Conservation (phyloP, 768 basidiomycete species). For the Obba rivulosa region DNA sequence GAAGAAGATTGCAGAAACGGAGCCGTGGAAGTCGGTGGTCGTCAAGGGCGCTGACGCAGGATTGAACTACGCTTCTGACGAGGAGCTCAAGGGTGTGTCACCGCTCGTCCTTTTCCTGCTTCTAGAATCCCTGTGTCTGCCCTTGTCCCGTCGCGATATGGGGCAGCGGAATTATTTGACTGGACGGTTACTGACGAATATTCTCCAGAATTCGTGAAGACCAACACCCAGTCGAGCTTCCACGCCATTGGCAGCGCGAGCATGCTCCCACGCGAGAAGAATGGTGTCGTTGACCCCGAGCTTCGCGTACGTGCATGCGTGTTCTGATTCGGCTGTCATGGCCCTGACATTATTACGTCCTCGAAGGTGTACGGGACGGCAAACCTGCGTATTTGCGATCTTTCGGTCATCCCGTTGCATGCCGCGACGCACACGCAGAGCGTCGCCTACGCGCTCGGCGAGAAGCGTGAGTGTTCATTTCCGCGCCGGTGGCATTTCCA, state of each 20-base stretch:
- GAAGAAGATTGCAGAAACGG: slow-evolving; percentile 11
- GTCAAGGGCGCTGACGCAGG: slow-evolving; percentile 2
- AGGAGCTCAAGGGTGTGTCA: not conserved
- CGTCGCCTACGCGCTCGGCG: not conserved
- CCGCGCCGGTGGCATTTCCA: no score
- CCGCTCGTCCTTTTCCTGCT: not conserved
- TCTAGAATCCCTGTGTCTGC: not conserved
- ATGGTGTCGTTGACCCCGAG: slow-evolving; percentile 34
- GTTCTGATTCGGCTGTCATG: no score
- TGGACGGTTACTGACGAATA: not conserved
- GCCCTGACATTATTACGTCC: no score
- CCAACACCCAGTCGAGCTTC: not conserved
- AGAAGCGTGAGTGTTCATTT: not conserved
- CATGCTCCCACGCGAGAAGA: slow-evolving; percentile 33
- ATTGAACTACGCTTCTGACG: not conserved
- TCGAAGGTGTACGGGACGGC: slow-evolving; percentile 11
- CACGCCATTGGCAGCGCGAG: slow-evolving; percentile 32
- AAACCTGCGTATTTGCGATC: slow-evolving; percentile 12
- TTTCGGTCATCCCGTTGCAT: slow-evolving; percentile 6
- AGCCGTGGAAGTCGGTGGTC: slow-evolving; percentile 8
- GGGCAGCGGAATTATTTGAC: not conserved
- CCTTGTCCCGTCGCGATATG: not conserved
- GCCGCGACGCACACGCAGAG: slow-evolving; percentile 7
- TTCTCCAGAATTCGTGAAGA: not conserved
- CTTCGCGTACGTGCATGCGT: slow-evolving; percentile 22